These are phyloP conservation scores for Beauveria varroae DNA, from an alignment of 2,329 filamentous ascomycete species.

Conservation along the genomic window DNA sequence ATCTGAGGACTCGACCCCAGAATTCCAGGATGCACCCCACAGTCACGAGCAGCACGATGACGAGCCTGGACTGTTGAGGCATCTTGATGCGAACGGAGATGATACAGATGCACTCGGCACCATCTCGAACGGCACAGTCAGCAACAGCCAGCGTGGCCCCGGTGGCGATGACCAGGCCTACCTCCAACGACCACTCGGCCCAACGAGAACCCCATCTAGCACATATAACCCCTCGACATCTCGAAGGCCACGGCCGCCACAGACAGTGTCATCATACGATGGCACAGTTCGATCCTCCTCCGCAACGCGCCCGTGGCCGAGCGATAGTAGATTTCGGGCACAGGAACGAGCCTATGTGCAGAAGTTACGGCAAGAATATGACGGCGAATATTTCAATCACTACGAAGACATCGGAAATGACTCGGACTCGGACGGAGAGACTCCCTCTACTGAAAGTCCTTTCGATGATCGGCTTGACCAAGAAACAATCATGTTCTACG, in stretches of 20 bases:
- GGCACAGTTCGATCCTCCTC: slow-evolving; percentile 42
- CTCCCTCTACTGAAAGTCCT: slow-evolving; percentile 73
- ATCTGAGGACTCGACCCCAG: slow-evolving; percentile 17
- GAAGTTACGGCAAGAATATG: slow-evolving; percentile 69
- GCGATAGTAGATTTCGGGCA: slow-evolving; percentile 39
- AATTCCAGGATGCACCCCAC: slow-evolving; percentile 32
- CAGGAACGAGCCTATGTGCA: slow-evolving; percentile 94
- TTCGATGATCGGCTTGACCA: slow-evolving; percentile 86
- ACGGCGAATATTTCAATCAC: slow-evolving; percentile 62
- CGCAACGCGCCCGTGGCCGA: slow-evolving; percentile 42
- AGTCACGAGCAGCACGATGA: slow-evolving; percentile 43
- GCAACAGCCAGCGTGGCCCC: slow-evolving; percentile 32
- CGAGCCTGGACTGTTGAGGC: slow-evolving; percentile 35
- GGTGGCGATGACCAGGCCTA: slow-evolving; percentile 23
- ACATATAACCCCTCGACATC: slow-evolving; percentile 68
- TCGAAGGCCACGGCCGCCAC: slow-evolving; percentile 37
- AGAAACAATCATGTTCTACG: slow-evolving; percentile 87
- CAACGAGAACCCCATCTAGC: slow-evolving; percentile 66
- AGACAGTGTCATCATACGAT: slow-evolving; percentile 34
- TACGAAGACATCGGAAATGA: slow-evolving; percentile 60
- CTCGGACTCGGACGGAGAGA: slow-evolving; percentile 85
- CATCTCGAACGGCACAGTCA: slow-evolving; percentile 32
- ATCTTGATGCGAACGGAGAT: slow-evolving; percentile 31
- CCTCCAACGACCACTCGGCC: slow-evolving; percentile 59
- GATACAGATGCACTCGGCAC: slow-evolving; percentile 21